These are phyloP conservation scores for Podospora sp. DNA, from an alignment of 495 filamentous ascomycete species.

Conservation along the genomic window DNA sequence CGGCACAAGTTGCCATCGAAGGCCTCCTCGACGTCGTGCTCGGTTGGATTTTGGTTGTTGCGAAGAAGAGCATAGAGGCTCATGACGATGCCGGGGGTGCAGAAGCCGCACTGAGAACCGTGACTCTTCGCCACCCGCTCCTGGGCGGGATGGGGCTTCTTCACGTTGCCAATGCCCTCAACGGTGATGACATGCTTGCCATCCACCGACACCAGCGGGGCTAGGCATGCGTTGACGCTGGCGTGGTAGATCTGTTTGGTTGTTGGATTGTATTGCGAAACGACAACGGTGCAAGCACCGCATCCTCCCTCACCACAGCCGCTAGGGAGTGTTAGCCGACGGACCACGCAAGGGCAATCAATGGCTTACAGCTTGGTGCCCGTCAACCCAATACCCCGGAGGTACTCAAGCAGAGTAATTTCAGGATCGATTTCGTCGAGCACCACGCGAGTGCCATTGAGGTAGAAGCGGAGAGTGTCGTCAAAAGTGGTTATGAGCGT, in stretches of 20 bases:
- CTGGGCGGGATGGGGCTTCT: constrained; percentile 86
- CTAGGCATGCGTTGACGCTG: constrained; percentile 91
- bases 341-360: neutral
- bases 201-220: constrained; percentile 87
- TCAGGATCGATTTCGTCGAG: constrained; percentile 86
- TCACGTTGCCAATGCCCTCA: constrained; percentile 91
- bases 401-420: constrained; percentile 88
- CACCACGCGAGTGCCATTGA: constrained; percentile 90
- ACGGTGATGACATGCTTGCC: constrained; percentile 98
- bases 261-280: constrained; percentile 90
- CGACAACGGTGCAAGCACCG: constrained; percentile 94
- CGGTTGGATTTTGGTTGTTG: constrained; percentile 68
- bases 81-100: constrained; percentile 98
- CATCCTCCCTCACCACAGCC: constrained; percentile 95
- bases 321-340: constrained; percentile 42
- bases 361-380: constrained; percentile 60
- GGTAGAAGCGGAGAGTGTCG: constrained; percentile 76
- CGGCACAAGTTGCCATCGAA: constrained; percentile 96
- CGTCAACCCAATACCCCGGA: constrained; percentile 86
- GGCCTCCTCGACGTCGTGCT: constrained; percentile 81
- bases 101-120: constrained; percentile 78
- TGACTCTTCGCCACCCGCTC: constrained; percentile 82
- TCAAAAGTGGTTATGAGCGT: constrained; percentile 45
- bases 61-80: constrained; percentile 81
- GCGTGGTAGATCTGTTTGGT: constrained; percentile 89